Evolutionary conservation across 202 grass and related monocot species (phyloP).

Genomic region (Carex arenaria): DNA sequence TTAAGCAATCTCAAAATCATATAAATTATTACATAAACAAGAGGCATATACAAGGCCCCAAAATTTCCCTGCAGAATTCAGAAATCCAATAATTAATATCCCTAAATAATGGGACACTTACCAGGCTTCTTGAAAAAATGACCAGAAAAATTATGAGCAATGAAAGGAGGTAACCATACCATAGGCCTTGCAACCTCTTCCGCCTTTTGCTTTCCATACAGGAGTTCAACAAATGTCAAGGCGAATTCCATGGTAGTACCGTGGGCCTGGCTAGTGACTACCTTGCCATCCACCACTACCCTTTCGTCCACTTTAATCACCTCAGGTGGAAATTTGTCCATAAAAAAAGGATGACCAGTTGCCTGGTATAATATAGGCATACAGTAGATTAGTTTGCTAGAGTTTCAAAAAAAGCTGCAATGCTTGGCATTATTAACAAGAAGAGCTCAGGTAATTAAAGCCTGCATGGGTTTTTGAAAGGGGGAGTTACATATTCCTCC

Average conservation of each 20-base stretch:
- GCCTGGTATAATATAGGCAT: slow-evolving; percentile 35
- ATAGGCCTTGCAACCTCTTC: slow-evolving; percentile 49
- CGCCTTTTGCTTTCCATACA: slow-evolving; percentile 57
- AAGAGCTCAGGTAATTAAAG: neutral
- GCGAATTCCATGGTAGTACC: slow-evolving; percentile 49
- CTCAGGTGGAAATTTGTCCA: slow-evolving; percentile 46
- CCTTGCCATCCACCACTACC: slow-evolving; percentile 54
- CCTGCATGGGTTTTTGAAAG: neutral
- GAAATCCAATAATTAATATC: neutral
- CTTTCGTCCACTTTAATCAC: slow-evolving; percentile 43
- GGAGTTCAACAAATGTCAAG: slow-evolving; percentile 41
- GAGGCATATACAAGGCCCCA: neutral
- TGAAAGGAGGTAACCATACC: slow-evolving; percentile 27
- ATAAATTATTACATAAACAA: neutral
- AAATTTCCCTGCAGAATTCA: neutral
- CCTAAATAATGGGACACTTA: neutral
- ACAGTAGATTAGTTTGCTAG: neutral
- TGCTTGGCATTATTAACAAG: neutral
- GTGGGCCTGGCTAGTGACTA: slow-evolving; percentile 45
- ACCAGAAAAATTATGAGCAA: neutral
- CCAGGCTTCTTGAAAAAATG: neutral
- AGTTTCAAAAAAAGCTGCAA: neutral
- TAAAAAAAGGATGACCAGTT: slow-evolving; percentile 42
- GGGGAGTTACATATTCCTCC: no score
- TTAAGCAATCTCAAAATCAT: neutral